phyloP scores from a whole-genome alignment of 2,329 filamentous ascomycete species.

The Sphaerulina populicola region DNA sequence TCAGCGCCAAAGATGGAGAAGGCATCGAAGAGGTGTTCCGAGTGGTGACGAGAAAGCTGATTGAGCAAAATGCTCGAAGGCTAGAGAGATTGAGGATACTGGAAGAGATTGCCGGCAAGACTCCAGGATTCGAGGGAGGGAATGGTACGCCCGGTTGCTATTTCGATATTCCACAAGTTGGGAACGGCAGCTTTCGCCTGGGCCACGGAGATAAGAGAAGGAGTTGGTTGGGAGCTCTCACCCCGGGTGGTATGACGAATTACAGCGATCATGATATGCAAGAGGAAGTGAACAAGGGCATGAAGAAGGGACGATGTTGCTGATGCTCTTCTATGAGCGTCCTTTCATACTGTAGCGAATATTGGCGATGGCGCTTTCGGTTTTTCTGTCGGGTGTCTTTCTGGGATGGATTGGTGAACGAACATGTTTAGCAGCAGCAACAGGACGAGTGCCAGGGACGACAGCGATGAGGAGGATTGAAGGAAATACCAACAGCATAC shows the following conservation, averaged over 20 bases:
- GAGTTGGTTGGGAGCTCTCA: slow-evolving; percentile 56
- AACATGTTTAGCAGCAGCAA: not conserved
- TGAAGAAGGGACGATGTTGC: slow-evolving; percentile 25
- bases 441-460: not conserved
- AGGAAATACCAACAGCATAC: not conserved
- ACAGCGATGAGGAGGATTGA: not conserved
- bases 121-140: slow-evolving; percentile 35
- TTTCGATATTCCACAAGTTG: slow-evolving; percentile 42
- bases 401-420: not conserved
- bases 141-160: slow-evolving; percentile 35
- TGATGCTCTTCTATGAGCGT: not conserved
- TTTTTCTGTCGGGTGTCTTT: not conserved
- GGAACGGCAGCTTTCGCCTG: slow-evolving; percentile 52
- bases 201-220: slow-evolving; percentile 54
- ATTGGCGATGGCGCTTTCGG: not conserved
- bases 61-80: slow-evolving; percentile 59
- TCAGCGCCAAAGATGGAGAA: slow-evolving; percentile 86
- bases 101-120: slow-evolving; percentile 37
- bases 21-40: slow-evolving; percentile 95
- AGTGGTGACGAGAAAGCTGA: slow-evolving; percentile 74
- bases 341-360: not conserved
- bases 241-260: slow-evolving; percentile 32
- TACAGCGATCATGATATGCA: slow-evolving; percentile 23
- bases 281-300: slow-evolving; percentile 22
- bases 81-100: slow-evolving; percentile 45